Percentiles rank a stretch among this genome's conserved stretches.
Evolutionary conservation across 306 rosid species (phyloP).

Genomic region (Ochetophila trinervis): DNA sequence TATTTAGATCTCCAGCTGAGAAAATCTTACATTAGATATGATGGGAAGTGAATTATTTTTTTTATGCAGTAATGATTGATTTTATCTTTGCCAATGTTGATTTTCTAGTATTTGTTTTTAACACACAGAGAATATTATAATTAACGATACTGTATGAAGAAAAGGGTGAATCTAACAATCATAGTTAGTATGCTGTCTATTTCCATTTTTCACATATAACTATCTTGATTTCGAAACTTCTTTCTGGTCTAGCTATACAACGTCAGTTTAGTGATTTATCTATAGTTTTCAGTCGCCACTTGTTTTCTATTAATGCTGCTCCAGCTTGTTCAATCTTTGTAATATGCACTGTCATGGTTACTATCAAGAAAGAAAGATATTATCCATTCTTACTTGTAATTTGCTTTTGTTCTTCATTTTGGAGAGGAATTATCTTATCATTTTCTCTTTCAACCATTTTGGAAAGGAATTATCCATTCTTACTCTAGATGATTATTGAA

Average conservation of each 20-base stretch:
- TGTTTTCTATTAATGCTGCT: not conserved
- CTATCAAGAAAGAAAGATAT: not conserved
- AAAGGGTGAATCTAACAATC: not conserved
- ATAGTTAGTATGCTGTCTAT: not conserved
- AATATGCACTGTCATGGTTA: not conserved
- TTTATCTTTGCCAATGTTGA: not conserved
- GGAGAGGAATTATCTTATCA: too few relatives aligned
- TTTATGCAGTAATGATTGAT: not conserved
- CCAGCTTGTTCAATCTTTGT: not conserved
- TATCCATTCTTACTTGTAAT: not conserved
- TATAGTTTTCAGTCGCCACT: not conserved
- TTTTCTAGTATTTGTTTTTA: not conserved
- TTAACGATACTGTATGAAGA: not conserved
- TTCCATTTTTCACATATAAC: not conserved
- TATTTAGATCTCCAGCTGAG: conserved; percentile 2
- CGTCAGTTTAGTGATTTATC: not conserved
- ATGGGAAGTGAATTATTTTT: not conserved
- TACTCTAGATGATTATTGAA: too few relatives aligned
- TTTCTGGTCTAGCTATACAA: not conserved
- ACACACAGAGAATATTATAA: not conserved
- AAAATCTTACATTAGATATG: conserved; percentile 16
- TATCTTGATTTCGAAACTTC: not conserved
- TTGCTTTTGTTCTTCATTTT: not conserved
- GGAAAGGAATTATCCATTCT: too few relatives aligned
- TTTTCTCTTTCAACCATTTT: too few relatives aligned